These are phyloP conservation scores for Carpinus viminea DNA, from an alignment of 306 rosid genomes.

Conservation along the genomic window DNA sequence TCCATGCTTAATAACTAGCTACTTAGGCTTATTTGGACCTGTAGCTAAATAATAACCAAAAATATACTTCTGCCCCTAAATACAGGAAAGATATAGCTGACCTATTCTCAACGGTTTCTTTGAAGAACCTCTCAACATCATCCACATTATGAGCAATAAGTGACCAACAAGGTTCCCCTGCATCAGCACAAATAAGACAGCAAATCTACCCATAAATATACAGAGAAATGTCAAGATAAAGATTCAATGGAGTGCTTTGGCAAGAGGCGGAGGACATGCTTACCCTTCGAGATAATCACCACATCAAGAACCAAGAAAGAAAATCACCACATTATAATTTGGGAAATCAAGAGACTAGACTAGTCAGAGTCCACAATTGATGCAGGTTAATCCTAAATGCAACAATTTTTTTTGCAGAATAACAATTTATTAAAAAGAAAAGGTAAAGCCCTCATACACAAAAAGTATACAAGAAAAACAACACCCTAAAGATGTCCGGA, in stretches of 20 bases:
- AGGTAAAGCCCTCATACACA: too few relatives aligned
- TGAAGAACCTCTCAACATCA: conserved; percentile 82
- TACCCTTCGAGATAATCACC: too few relatives aligned
- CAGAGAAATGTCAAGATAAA: not conserved
- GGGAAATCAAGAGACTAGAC: not conserved
- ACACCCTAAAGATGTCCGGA: too few relatives aligned
- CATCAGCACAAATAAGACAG: conserved; percentile 29
- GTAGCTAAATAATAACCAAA: not conserved
- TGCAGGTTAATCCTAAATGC: not conserved
- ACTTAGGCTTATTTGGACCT: not conserved
- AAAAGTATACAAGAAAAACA: too few relatives aligned
- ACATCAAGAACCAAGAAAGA: not conserved
- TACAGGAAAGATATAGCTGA: conserved; percentile 30
- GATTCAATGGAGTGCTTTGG: not conserved
- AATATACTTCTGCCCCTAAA: not conserved
- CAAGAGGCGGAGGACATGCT: too few relatives aligned
- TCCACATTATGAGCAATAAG: conserved; percentile 68
- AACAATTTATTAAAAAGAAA: too few relatives aligned
- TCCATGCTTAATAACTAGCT: not conserved
- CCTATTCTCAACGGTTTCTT: conserved; percentile 89
- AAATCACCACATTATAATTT: not conserved
- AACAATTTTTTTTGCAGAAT: too few relatives aligned
- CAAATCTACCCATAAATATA: conserved; percentile 15
- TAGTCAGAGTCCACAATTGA: not conserved
- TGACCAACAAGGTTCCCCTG: conserved; percentile 91